Evolutionary conservation across 1,284 basidiomycete species (phyloP), one percentile per base, ranked within the genome.

Genomic region (Cutaneotrichosporon sp.): DNA sequence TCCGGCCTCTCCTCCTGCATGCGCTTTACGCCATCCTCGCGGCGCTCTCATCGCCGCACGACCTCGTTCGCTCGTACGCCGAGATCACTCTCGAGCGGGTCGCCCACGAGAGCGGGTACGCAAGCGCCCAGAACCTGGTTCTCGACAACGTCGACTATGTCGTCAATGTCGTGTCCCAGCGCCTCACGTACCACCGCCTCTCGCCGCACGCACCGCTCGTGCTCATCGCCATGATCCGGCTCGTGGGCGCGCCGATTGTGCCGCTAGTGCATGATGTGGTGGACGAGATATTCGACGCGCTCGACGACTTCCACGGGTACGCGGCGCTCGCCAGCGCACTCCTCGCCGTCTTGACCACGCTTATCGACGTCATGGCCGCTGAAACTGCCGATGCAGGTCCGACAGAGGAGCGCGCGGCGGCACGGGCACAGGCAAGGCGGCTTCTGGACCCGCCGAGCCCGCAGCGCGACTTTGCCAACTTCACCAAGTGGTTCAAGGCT

Each of bases 71-170:
- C 9, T 81, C 84, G 1, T 89, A 88, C 24, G 92, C 88, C 1
- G 81, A 88, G 5, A 85, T 87, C 5, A 82, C 91, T 1, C 82
- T 97, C 43, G 77, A 84, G 63, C 87, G 84, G 64, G 84, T 95
- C 47, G 84, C 91, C 2, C 80, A 83, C 24, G 82, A 86, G 59
- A 86, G 87, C 1, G 91, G 89, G 2, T 94, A 92, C 69, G 91
- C 92, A 8, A 89, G 89, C 1, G 85, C 91, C 0, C 86, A 87
- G 34, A 92, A 92, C 72, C 82, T 97, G 33, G 82, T 97, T 5
- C 83, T 97, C 31, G 89, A 92, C 27, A 95, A 97, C 76, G 94
- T 95, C 68, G 94, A 97, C 80, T 97, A 97, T 72, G 89, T 92
- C 9, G 85, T 97, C 62, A 92, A 95, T 69, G 85, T 89, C 13